phyloP scores from a whole-genome alignment of 495 filamentous ascomycete genomes.

The Pyrenopolyporus hunteri region DNA sequence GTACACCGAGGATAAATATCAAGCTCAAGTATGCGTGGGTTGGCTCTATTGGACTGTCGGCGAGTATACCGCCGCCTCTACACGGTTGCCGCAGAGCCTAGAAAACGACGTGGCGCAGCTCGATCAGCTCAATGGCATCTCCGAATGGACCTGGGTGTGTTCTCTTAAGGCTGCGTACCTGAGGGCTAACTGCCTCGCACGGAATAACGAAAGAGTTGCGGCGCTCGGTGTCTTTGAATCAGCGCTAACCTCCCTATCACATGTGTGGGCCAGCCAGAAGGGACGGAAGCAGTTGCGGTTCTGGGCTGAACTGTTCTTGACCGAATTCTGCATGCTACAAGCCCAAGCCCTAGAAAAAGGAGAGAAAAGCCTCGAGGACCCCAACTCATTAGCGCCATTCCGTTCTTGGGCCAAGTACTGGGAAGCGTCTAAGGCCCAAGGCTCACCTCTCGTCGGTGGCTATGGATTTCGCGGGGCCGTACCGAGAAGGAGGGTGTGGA shows the following conservation, averaged over 20 bases:
- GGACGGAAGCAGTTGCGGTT: slow-evolving; percentile 65
- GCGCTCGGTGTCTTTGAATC: slow-evolving; percentile 69
- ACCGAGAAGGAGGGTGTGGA: slow-evolving; percentile 71
- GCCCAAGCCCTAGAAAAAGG: slow-evolving; percentile 60
- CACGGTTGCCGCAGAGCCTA: slow-evolving; percentile 67
- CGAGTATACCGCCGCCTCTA: slow-evolving; percentile 66
- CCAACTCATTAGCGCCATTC: slow-evolving; percentile 61
- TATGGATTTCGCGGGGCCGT: slow-evolving; percentile 54
- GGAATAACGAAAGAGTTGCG: slow-evolving; percentile 57
- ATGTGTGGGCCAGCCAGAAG: slow-evolving; percentile 49
- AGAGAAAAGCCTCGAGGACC: slow-evolving; percentile 50
- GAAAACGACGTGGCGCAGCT: slow-evolving; percentile 58
- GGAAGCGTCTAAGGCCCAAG: slow-evolving; percentile 49
- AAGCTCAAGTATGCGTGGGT: slow-evolving; percentile 78
- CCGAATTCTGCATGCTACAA: slow-evolving; percentile 70
- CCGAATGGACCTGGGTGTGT: slow-evolving; percentile 80
- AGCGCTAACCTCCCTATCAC: slow-evolving; percentile 63
- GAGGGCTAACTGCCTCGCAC: slow-evolving; percentile 71
- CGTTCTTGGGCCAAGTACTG: slow-evolving; percentile 68
- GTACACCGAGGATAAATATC: slow-evolving; percentile 71
- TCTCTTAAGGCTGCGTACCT: slow-evolving; percentile 78
- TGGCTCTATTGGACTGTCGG: slow-evolving; percentile 81
- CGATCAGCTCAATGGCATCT: slow-evolving; percentile 53
- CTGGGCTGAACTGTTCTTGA: slow-evolving; percentile 81
- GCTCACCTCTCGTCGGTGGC: slow-evolving; percentile 47